phyloP scores from a whole-genome alignment of 305 asterid species.

The Fraxinus greggii region DNA sequence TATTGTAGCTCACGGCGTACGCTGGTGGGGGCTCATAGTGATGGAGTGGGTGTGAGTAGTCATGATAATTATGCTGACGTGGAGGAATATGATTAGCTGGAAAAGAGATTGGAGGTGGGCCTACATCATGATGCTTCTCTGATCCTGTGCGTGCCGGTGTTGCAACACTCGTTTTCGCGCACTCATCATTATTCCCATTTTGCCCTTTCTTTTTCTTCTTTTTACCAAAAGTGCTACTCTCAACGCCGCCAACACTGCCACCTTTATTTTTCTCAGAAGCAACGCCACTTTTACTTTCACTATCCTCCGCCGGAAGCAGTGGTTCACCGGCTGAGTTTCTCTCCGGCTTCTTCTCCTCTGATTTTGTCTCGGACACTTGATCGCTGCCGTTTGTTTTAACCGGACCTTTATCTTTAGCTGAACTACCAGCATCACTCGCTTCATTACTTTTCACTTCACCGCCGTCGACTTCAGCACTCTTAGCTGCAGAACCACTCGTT shows the following conservation, averaged over 20 bases:
- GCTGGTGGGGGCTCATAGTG: slow-evolving; percentile 32
- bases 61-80: slow-evolving; percentile 32
- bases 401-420: neutral
- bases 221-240: slow-evolving; percentile 35
- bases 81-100: slow-evolving; percentile 37
- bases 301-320: slow-evolving; percentile 20
- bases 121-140: slow-evolving; percentile 24
- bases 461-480: slow-evolving; percentile 14
- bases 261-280: neutral
- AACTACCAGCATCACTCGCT: slow-evolving; percentile 5
- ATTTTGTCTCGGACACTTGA: slow-evolving; percentile 26
- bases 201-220: slow-evolving; percentile 65
- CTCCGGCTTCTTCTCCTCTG: slow-evolving; percentile 39
- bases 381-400: slow-evolving; percentile 12
- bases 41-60: slow-evolving; percentile 27
- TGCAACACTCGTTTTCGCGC: slow-evolving; percentile 25
- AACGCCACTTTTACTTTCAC: slow-evolving; percentile 3
- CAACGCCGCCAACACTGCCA: slow-evolving; percentile 20
- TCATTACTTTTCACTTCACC: slow-evolving; percentile 12
- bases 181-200: slow-evolving; percentile 30
- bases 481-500: neutral
- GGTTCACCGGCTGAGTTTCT: slow-evolving; percentile 18
- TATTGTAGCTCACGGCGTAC: slow-evolving; percentile 64
- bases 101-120: slow-evolving; percentile 20
- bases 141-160: slow-evolving; percentile 28